Base-by-base conservation (phyloP, 2,329 filamentous ascomycete species). In the Didymella keratinophila region DNA sequence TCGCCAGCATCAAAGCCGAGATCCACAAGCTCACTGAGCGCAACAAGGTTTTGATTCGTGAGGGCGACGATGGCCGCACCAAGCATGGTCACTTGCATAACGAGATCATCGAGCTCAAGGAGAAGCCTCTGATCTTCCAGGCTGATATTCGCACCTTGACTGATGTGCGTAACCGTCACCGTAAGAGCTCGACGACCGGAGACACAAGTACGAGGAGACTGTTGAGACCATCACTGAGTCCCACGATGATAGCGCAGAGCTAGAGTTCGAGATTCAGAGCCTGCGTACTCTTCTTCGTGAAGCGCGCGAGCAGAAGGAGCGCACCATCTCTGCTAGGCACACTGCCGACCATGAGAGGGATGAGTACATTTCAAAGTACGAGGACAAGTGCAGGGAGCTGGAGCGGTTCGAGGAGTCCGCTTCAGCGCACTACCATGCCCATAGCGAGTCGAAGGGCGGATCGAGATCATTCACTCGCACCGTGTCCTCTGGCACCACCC, bases 361-460 rank as follows among this genome's bases (percentile, higher is more conserved):
- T 39, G 66, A 69, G 30, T 62, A 62, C 27, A 51, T 67, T 10
- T 49, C 61, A 14, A 66, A 66, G 50, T 69, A 69, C 30, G 66
- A 70, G 30, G 66, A 70, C 58, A 70, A 70, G 56, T 69, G 67
- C 30, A 54, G 67, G 1, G 67, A 70, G 34, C 61, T 70, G 60
- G 65, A 69, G 52, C 41, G 64, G 1, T 70, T 64, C 16, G 64
- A 67, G 39, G 67, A 70, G 27, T 61, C 41, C 4, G 63, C 63
- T 1, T 53, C 61, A 16, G 62, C 54, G 16, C 57, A 66, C 7
- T 70, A 63, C 12, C 65, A 64, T 9, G 50, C 63, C 1, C 49
- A 52, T 20, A 54, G 58, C 21, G 53, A 61, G 23, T 54, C 48
- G 0, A 62, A 60, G 14, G 41, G 52, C 12, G 62, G 61, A 37